phyloP scores from a whole-genome alignment of 768 basidiomycete genomes.

The Lactifluus volemus region DNA sequence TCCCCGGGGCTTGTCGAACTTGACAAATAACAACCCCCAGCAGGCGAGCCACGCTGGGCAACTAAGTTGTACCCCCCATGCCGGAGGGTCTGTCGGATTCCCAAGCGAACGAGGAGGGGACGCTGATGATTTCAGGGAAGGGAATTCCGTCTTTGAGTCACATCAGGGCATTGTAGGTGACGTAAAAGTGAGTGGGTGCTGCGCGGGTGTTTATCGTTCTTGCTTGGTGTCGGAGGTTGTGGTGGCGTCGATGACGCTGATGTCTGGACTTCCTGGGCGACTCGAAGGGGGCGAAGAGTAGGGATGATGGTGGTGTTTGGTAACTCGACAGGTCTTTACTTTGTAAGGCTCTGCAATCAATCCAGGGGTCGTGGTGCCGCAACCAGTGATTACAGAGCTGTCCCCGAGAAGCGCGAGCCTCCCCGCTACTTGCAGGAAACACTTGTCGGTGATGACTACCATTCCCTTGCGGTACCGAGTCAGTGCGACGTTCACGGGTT shows the following conservation, averaged over 20 bases:
- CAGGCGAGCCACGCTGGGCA: neutral
- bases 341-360: constrained; percentile 17
- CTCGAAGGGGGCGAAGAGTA: neutral
- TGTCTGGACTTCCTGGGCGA: neutral
- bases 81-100: neutral
- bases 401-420: constrained; percentile 40
- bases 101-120: neutral
- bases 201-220: neutral
- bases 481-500: constrained; percentile 34
- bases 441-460: constrained; percentile 38
- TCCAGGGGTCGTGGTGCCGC: constrained; percentile 24
- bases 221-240: neutral
- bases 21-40: neutral
- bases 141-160: neutral
- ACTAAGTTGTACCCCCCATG: neutral
- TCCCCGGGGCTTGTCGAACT: too few species aligned
- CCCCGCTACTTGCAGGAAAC: constrained; percentile 31
- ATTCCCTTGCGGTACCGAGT: constrained; percentile 39
- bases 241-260: neutral
- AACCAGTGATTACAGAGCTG: constrained; percentile 26
- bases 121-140: neutral
- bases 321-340: neutral
- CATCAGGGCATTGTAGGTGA: neutral
- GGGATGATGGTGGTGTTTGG: neutral
- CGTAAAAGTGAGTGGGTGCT: neutral